These are phyloP conservation scores for Fagus crenata DNA, from an alignment of 306 rosid genomes.

Conservation along the genomic window DNA sequence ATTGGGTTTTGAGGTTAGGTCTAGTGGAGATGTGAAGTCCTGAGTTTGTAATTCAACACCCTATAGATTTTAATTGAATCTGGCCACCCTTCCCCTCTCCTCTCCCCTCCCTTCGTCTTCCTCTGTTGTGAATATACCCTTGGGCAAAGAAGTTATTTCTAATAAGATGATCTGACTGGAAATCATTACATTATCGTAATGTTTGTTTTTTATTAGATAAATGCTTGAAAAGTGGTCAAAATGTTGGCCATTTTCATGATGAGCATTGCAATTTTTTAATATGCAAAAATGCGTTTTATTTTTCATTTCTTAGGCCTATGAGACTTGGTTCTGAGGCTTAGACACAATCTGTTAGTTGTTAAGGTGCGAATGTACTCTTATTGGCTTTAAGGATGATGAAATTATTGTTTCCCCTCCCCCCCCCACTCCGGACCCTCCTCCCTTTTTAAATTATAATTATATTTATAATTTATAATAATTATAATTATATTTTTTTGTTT, in stretches of 20 bases:
- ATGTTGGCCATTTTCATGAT: neutral
- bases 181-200: neutral
- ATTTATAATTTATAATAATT: too few relatives aligned
- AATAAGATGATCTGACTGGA: neutral
- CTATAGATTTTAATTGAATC: too few relatives aligned
- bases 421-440: too few relatives aligned
- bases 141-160: neutral
- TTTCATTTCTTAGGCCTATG: neutral
- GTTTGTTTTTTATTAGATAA: neutral
- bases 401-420: neutral
- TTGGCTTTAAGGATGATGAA: neutral
- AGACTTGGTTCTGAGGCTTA: neutral
- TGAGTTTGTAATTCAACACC: neutral
- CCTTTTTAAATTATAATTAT: too few relatives aligned
- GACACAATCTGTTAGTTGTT: conserved; percentile 3
- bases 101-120: too few relatives aligned
- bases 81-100: too few relatives aligned
- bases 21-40: neutral
- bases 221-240: neutral
- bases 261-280: neutral
- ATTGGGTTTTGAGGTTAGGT: neutral
- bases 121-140: neutral
- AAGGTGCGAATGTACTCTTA: neutral
- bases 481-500: neutral
- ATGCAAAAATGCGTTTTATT: neutral